These are phyloP conservation scores for Lecanicillium sp. DNA, from an alignment of 2,329 filamentous ascomycete genomes.

Conservation along the genomic window DNA sequence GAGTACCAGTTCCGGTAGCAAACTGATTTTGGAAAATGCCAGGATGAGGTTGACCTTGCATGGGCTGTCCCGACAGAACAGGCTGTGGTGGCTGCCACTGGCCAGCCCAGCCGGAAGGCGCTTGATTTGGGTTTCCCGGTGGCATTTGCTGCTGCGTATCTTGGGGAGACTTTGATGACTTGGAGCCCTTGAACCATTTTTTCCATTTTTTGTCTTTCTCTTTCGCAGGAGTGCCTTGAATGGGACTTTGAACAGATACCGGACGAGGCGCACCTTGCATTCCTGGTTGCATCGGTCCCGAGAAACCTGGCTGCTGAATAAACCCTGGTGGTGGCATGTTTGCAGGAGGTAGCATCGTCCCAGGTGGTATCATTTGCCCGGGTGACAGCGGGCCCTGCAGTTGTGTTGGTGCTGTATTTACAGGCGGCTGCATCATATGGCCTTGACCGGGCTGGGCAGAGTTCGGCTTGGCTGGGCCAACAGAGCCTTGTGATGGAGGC, in stretches of 20 bases:
- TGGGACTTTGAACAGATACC: slow-evolving; percentile 11
- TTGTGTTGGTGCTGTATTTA: too few relatives aligned
- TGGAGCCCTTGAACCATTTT: slow-evolving; percentile 21
- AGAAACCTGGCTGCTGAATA: slow-evolving; percentile 9
- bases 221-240: slow-evolving; percentile 12
- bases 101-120: slow-evolving; percentile 3
- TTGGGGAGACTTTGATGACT: slow-evolving; percentile 4
- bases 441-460: too few relatives aligned
- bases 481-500: background rate
- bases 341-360: background rate
- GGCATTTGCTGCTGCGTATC: background rate
- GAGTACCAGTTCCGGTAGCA: background rate
- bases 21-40: background rate
- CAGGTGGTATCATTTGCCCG: slow-evolving; percentile 9
- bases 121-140: slow-evolving; percentile 3
- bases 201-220: slow-evolving; percentile 20
- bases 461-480: too few relatives aligned
- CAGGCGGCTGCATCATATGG: too few relatives aligned
- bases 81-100: background rate
- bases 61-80: background rate
- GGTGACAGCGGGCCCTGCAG: slow-evolving; percentile 4
- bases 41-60: background rate
- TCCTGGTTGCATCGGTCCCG: too few relatives aligned
- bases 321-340: slow-evolving; percentile 4
- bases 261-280: slow-evolving; percentile 10